Percentiles rank a stretch among this genome's conserved stretches.
Conservation (phyloP, 2,329 filamentous ascomycete species). For the Onygena corvina region DNA sequence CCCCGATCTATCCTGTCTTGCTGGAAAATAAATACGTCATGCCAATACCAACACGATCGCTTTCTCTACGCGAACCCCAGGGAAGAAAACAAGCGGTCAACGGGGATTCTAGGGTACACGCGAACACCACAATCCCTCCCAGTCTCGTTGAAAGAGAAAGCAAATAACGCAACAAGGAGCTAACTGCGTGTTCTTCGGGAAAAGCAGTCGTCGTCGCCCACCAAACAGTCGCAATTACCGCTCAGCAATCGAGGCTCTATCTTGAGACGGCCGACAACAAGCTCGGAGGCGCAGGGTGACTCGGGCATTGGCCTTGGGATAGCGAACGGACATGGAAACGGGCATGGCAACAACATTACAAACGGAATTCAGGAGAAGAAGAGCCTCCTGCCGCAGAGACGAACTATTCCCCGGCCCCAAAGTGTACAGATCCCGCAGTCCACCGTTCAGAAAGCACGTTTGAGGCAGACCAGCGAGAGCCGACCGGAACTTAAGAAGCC, state of each 20-base stretch:
- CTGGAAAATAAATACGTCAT: conserved; percentile 18
- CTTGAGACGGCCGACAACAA: neutral
- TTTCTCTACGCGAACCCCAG: conserved; percentile 25
- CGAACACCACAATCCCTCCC: neutral
- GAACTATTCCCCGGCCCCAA: neutral
- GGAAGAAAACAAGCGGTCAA: conserved; percentile 1
- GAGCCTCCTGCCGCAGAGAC: conserved; percentile 2
- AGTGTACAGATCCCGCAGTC: conserved; percentile 2
- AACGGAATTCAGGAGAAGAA: conserved; percentile 1
- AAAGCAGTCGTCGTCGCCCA: neutral
- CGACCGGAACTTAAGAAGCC: neutral
- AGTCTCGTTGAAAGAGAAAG: neutral
- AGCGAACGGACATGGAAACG: neutral
- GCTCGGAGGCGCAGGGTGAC: neutral
- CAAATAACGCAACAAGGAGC: neutral
- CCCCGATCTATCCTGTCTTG: neutral
- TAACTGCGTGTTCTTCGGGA: neutral
- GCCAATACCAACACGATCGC: conserved; percentile 31
- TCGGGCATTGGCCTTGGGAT: neutral
- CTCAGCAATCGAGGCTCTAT: neutral
- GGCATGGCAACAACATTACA: no score
- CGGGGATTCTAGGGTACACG: neutral
- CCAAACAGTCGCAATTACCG: neutral
- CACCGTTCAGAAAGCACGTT: neutral
- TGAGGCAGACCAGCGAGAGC: neutral